phyloP scores from a whole-genome alignment of 1,284 basidiomycete genomes.

The Cutaneotrichosporon dermatis region DNA sequence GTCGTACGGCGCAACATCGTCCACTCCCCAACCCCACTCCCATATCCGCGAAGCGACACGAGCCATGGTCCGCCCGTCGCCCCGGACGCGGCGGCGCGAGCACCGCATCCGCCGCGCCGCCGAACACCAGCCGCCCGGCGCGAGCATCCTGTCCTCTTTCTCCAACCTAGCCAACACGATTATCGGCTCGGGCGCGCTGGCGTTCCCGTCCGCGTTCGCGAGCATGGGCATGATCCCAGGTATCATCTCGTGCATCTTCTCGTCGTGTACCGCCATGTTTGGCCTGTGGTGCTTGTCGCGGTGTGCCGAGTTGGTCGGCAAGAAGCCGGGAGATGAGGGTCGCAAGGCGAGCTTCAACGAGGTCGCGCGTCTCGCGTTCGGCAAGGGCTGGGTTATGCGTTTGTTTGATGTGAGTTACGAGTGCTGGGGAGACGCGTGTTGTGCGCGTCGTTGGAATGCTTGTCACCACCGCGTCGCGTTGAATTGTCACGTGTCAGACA shows the following conservation, averaged over 20 bases:
- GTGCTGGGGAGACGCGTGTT: no score
- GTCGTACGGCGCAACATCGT: not conserved
- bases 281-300: slow-evolving; percentile 85
- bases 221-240: slow-evolving; percentile 82
- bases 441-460: no score
- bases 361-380: slow-evolving; percentile 75
- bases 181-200: slow-evolving; percentile 70
- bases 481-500: no score
- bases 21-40: not conserved
- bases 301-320: slow-evolving; percentile 69
- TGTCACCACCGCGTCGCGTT: no score
- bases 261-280: slow-evolving; percentile 72
- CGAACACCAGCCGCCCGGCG: slow-evolving; percentile 12
- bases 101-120: slow-evolving; percentile 11
- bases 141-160: slow-evolving; percentile 29
- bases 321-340: slow-evolving; percentile 48
- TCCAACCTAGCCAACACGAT: slow-evolving; percentile 76
- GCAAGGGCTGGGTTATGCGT: slow-evolving; percentile 46
- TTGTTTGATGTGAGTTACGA: slow-evolving; percentile 42
- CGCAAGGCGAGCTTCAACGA: slow-evolving; percentile 78
- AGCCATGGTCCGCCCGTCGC: not conserved
- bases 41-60: not conserved
- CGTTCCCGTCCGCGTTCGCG: slow-evolving; percentile 66
- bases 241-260: slow-evolving; percentile 77
- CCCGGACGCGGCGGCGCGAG: slow-evolving; percentile 6